Conservation (phyloP, 176 grass and related monocot genomes). For the Hordeum vulgare region DNA sequence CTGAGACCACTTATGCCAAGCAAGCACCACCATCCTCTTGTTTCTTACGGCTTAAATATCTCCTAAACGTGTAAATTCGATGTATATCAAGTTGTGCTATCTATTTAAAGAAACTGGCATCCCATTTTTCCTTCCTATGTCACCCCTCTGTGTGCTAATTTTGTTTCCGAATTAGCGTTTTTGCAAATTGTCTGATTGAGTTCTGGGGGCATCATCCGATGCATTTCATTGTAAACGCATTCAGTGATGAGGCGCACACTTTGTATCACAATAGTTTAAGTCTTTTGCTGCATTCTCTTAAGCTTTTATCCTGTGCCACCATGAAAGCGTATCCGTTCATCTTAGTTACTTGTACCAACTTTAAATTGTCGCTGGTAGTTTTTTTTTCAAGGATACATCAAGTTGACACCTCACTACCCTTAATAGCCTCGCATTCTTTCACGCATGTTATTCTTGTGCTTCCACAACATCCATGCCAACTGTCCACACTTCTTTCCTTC, state of each 20-base stretch:
- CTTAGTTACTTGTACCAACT: neutral
- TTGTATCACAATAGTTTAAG: neutral
- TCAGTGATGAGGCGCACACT: neutral
- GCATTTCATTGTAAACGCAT: neutral
- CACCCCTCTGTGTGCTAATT: neutral
- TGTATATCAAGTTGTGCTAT: neutral
- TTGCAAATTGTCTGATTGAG: neutral
- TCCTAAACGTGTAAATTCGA: neutral
- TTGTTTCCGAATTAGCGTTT: neutral
- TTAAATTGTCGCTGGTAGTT: neutral
- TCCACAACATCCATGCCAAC: no score
- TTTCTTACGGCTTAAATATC: conserved; percentile 17
- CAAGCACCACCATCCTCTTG: neutral
- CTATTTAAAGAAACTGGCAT: conserved; percentile 3
- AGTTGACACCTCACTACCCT: no score
- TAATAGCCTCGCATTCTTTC: no score
- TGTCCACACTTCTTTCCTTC: no score
- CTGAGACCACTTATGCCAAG: neutral
- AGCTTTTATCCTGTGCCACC: neutral
- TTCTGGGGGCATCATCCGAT: neutral
- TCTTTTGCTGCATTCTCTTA: neutral
- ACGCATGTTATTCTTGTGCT: no score
- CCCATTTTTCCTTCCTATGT: neutral
- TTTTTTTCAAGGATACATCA: no score
- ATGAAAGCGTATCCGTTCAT: neutral